Percentiles rank a stretch among this genome's conserved stretches.
Conservation (phyloP, 208 protist genomes). For the Herpetomonas samuelpessoai region DNA sequence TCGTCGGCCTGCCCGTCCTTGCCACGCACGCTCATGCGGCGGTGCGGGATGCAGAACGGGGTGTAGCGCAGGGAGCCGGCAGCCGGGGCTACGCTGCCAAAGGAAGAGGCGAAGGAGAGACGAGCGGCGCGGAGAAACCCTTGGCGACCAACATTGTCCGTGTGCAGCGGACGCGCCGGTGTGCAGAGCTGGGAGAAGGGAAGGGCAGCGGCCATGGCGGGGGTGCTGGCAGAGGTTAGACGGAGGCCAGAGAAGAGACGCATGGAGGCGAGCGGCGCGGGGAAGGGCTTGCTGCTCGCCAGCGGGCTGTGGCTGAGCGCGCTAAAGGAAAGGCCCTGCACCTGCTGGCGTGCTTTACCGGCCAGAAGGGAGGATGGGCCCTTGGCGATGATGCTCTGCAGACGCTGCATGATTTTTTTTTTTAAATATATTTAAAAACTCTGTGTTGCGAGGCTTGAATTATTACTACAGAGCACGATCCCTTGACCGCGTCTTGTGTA, state of each 20-base stretch:
- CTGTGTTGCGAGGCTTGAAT: too few species aligned
- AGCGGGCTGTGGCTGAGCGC: not conserved
- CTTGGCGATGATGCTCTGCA: not conserved
- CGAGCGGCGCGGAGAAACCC: not conserved
- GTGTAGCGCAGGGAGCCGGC: not conserved
- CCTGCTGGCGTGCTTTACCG: not conserved
- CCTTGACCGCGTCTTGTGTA: too few species aligned
- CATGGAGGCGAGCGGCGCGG: not conserved
- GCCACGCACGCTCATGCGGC: slow-evolving; percentile 23
- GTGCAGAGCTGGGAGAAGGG: not conserved
- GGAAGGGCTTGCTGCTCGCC: not conserved
- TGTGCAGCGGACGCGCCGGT: not conserved
- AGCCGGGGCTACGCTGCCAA: not conserved
- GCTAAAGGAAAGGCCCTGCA: not conserved
- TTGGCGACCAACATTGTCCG: not conserved
- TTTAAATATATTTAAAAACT: too few species aligned
- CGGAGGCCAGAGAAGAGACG: too few species aligned
- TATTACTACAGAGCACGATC: too few species aligned
- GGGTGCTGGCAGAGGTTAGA: too few species aligned
- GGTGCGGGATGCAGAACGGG: slow-evolving; percentile 6
- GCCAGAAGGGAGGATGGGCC: not conserved
- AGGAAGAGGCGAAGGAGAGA: not conserved
- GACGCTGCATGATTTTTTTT: not conserved
- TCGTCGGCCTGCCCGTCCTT: slow-evolving; percentile 1
- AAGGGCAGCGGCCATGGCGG: too few species aligned